Conservation (phyloP, 108 stramenopile genomes). For the Mayamaea pseudoterrestris region DNA sequence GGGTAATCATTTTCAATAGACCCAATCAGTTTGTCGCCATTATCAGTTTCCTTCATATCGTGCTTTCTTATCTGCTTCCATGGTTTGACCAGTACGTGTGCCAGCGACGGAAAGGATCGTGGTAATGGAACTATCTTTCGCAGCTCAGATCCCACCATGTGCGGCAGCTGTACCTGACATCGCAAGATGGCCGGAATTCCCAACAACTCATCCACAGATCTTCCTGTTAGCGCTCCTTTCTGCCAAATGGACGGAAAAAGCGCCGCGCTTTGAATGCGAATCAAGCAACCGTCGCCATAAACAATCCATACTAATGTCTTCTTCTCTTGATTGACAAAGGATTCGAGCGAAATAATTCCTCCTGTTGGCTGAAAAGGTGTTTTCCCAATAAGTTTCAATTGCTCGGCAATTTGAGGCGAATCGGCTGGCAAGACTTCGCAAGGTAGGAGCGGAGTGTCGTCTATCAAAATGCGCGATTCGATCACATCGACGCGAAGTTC, state of each 20-base stretch:
- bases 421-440: slow-evolving; percentile 4
- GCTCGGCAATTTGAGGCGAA: slow-evolving; percentile 7
- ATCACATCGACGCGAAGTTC: slow-evolving; percentile 21
- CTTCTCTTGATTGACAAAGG: slow-evolving; percentile 4
- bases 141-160: slow-evolving; percentile 1
- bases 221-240: slow-evolving; percentile 12
- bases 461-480: slow-evolving; percentile 6
- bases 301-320: slow-evolving; percentile 43
- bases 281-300: slow-evolving; percentile 56
- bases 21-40: too few species aligned
- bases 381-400: too few species aligned
- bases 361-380: slow-evolving; percentile 30
- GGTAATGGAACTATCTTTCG: slow-evolving; percentile 23
- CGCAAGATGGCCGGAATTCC: slow-evolving; percentile 4
- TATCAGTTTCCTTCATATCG: slow-evolving; percentile 1
- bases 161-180: slow-evolving; percentile 21
- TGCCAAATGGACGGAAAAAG: slow-evolving; percentile 42
- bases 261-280: slow-evolving; percentile 55
- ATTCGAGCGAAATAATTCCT: slow-evolving; percentile 17
- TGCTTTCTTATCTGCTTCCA: slow-evolving; percentile 1
- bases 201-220: slow-evolving; percentile 9
- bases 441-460: slow-evolving; percentile 5
- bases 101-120: slow-evolving; percentile 29
- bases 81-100: slow-evolving; percentile 10
- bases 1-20: slow-evolving; percentile 3